A percentile compares a stretch with the other conserved stretches of the same genome.
phyloP scores from a whole-genome alignment of 2,329 filamentous ascomycete genomes.

The Diaporthe destruens region DNA sequence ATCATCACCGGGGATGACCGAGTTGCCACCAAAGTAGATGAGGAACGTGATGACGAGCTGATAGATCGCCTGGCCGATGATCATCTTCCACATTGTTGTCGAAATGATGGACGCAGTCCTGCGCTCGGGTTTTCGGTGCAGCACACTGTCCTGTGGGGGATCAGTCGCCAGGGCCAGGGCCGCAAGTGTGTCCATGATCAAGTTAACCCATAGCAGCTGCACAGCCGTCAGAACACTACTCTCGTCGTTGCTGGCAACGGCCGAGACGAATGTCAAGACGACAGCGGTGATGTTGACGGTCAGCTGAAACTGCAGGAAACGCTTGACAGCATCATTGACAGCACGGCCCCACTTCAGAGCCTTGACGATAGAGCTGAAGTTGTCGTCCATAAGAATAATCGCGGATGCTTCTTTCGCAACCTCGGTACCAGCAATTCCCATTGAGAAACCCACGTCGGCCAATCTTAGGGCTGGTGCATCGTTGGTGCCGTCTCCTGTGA shows the following conservation, averaged over 20 bases:
- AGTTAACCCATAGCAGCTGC: constrained; percentile 94
- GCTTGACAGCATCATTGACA: constrained; percentile 82
- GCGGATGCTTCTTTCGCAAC: constrained; percentile 88
- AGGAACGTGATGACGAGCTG: constrained; percentile 85
- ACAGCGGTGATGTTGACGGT: constrained; percentile 95
- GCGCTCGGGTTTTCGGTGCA: constrained; percentile 79
- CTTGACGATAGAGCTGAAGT: constrained; percentile 88
- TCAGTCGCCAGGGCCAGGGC: constrained; percentile 91
- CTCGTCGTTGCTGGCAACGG: constrained; percentile 78
- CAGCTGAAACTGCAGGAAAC: constrained; percentile 82
- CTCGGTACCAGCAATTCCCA: constrained; percentile 87
- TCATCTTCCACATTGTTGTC: constrained; percentile 99
- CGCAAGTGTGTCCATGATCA: constrained; percentile 97
- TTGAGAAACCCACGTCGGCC: constrained; percentile 86
- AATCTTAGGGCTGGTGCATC: constrained; percentile 85
- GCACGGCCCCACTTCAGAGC: constrained; percentile 84
- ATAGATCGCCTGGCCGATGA: constrained; percentile 90
- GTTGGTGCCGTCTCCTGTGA: constrained; percentile 87
- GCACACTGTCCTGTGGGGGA: constrained; percentile 83
- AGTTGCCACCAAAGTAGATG: constrained; percentile 71
- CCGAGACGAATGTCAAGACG: constrained; percentile 86
- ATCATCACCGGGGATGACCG: constrained; percentile 56
- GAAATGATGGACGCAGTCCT: constrained; percentile 77
- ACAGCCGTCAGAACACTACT: constrained; percentile 86
- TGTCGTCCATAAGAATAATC: constrained; percentile 90